Evolutionary conservation across 2,329 filamentous ascomycete genomes (phyloP).

Genomic region (Trichoderma atroviride): DNA sequence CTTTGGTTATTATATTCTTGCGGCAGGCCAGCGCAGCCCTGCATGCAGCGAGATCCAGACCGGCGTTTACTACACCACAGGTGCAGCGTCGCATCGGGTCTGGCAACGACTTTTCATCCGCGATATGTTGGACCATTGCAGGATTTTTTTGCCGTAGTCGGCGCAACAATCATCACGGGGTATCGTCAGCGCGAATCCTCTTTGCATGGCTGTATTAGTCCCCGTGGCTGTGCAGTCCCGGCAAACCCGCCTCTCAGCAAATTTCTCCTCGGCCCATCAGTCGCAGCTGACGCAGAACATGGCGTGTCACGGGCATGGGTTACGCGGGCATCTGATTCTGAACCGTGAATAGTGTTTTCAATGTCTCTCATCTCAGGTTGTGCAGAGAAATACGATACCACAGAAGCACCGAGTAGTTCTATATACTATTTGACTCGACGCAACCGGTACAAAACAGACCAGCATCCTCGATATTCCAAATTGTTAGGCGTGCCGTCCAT

Average conservation of each 20-base stretch:
- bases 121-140: not conserved
- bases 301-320: not conserved
- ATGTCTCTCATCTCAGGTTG: not conserved
- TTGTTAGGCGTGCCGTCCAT: not conserved
- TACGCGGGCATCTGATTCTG: not conserved
- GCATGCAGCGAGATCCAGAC: not conserved
- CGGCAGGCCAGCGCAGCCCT: not conserved
- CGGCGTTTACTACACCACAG: not conserved
- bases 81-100: not conserved
- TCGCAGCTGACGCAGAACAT: not conserved
- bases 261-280: not conserved
- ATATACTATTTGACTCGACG: not conserved
- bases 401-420: not conserved
- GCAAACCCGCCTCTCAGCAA: not conserved
- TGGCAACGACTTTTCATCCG: not conserved
- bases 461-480: not conserved
- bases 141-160: not conserved
- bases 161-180: not conserved
- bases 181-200: not conserved
- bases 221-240: slow-evolving; percentile 17
- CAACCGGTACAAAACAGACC: not conserved
- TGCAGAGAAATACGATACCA: not conserved
- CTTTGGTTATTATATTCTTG: slow-evolving; percentile 1
- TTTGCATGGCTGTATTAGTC: not conserved
- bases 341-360: not conserved